A percentile compares a stretch with the other conserved stretches of the same genome.
Conservation (phyloP, 176 grass and related monocot genomes). For the Musa schizocarpa region DNA sequence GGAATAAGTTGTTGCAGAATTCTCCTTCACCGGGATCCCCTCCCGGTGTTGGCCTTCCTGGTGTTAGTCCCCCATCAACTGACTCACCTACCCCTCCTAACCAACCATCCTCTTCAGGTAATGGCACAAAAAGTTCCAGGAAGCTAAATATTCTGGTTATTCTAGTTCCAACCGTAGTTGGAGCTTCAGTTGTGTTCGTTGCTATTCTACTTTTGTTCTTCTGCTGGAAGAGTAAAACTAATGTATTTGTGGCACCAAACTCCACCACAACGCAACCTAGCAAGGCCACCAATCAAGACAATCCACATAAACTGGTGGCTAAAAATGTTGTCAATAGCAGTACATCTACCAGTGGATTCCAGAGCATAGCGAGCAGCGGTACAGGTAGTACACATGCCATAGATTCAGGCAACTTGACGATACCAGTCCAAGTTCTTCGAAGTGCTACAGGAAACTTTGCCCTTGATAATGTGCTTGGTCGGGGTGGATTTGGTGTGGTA, state of each 20-base stretch:
- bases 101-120: neutral
- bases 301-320: constrained; percentile 44
- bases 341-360: constrained; percentile 2
- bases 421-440: constrained; percentile 66
- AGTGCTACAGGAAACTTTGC: constrained; percentile 62
- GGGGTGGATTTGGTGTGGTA: constrained; percentile 78
- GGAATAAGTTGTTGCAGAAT: constrained; percentile 34
- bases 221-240: constrained; percentile 20
- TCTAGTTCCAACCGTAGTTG: constrained; percentile 30
- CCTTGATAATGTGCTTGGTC: constrained; percentile 66
- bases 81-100: neutral
- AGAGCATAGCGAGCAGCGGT: constrained; percentile 25
- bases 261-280: constrained; percentile 56
- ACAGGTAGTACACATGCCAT: constrained; percentile 33
- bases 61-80: neutral
- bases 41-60: neutral
- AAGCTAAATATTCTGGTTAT: constrained; percentile 25
- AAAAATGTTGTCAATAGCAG: constrained; percentile 23
- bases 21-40: neutral
- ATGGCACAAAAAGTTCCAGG: constrained; percentile 5
- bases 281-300: constrained; percentile 39
- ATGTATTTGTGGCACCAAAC: constrained; percentile 6
- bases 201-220: constrained; percentile 17
- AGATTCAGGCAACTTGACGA: constrained; percentile 52
- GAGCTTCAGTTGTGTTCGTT: constrained; percentile 10